Evolutionary conservation across 1,139 yeast species (phyloP), one percentile per base, ranked within the genome.

Genomic region (Debaryomyces singareniensis): DNA sequence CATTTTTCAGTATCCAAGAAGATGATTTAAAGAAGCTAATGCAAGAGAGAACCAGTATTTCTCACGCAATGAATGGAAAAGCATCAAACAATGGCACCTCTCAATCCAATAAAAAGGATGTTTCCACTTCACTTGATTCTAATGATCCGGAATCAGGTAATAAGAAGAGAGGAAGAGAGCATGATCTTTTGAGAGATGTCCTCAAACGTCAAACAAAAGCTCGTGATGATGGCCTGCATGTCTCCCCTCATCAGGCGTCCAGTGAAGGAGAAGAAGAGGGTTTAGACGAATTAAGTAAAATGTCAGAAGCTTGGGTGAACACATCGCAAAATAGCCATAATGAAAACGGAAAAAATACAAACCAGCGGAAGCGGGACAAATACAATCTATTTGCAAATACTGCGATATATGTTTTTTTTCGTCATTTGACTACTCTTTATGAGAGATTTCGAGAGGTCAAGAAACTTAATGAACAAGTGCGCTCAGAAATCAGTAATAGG

Each of bases 381-480:
- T 91, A 64, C 63, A 89, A 87, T 53, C 56, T 89, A 50, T 91
- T 91, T 63, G 83, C 87, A 40, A 91, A 89, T 54, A 83, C 96
- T n/a, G 78, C 91, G 33, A 75, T 89, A 26, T 91, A 91, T 50
- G 87, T 89, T 24, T 87, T 91, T 49, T 76, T 87, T 73, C 83
- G 99, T 44, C 82, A 83, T 47, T 66, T 89, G 51, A 78, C 85
- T 41, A 84, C 86, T 3, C 59, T 91, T 18, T 91, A 85, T 51
- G 82, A 77, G 47, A 75, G 99, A 45, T 63, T 91, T 32, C 63
- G 66, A 29, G 95, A 86, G 45, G 76, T 89, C 33, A 91, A 89
- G 57, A 55, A 60, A 6, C 67, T 74, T 75, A 78, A 74, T 47
- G 72, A 65, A 2, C 71, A 57, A 16, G 95, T 84, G 5, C 70